Percentiles rank a stretch among this genome's conserved stretches.
Evolutionary conservation across 2,329 filamentous ascomycete genomes (phyloP).

Genomic region (Fusarium metavorans): DNA sequence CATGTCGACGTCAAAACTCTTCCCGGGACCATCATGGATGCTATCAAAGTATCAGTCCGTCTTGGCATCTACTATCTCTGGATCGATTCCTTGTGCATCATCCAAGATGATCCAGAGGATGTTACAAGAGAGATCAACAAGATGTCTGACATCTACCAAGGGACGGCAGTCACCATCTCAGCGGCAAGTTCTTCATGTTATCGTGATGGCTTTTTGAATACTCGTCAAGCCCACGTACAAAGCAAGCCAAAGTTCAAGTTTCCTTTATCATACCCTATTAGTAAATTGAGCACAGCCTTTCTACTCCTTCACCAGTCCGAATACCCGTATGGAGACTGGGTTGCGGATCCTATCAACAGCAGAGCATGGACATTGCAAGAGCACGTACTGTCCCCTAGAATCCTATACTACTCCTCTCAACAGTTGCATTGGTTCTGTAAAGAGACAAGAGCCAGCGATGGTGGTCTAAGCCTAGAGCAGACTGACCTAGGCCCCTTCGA

Average conservation of each 20-base stretch:
- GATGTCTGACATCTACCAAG: not conserved
- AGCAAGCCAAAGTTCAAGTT: not conserved
- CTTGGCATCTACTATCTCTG: not conserved
- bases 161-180: not conserved
- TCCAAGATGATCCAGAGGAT: not conserved
- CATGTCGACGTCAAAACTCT: not conserved
- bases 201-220: not conserved
- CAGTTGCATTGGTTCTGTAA: not conserved
- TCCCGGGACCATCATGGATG: not conserved
- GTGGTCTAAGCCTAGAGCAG: not conserved
- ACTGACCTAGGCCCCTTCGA: not conserved
- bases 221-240: not conserved
- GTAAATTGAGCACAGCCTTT: not conserved
- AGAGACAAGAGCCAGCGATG: not conserved
- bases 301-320: not conserved
- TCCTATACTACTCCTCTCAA: not conserved
- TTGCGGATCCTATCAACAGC: not conserved
- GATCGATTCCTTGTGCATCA: not conserved
- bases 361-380: not conserved
- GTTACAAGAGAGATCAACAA: not conserved
- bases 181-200: not conserved
- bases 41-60: not conserved
- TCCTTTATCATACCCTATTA: not conserved
- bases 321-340: not conserved
- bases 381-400: not conserved